Evolutionary conservation across 176 grass and related monocot species (phyloP).

Genomic region (Carex myosuroides): DNA sequence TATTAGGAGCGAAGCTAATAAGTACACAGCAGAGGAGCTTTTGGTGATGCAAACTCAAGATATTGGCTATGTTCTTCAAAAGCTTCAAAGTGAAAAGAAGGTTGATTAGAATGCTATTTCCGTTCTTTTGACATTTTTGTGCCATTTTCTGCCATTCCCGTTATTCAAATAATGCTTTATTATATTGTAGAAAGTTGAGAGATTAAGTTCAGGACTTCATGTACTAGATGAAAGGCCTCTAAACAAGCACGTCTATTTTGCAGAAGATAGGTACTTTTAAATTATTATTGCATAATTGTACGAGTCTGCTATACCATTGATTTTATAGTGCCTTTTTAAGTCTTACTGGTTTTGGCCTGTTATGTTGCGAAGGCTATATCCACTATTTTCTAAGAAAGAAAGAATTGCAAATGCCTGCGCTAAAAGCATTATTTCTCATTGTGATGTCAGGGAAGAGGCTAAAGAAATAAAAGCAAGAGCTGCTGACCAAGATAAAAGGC

Average conservation of each 20-base stretch:
- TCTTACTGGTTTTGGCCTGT: background rate
- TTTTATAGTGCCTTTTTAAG: constrained; percentile 1
- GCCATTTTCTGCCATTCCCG: background rate
- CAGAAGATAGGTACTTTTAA: constrained; percentile 58
- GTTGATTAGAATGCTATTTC: constrained; percentile 24
- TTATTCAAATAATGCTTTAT: background rate
- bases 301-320: background rate
- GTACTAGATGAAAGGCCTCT: constrained; percentile 48
- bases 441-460: constrained; percentile 65
- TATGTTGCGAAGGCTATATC: background rate
- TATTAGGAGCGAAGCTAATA: constrained; percentile 70
- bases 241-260: constrained; percentile 86
- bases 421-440: constrained; percentile 12
- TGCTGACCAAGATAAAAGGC: constrained; percentile 28
- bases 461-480: constrained; percentile 67
- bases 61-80: constrained; percentile 74
- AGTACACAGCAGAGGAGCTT: constrained; percentile 72
- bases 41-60: constrained; percentile 89
- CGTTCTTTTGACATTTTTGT: background rate
- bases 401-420: background rate
- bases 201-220: constrained; percentile 66
- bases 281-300: background rate
- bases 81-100: constrained; percentile 84
- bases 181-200: constrained; percentile 71
- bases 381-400: background rate